phyloP scores from a whole-genome alignment of 352 stramenopile species.

The Nothophytophthora sp. region DNA sequence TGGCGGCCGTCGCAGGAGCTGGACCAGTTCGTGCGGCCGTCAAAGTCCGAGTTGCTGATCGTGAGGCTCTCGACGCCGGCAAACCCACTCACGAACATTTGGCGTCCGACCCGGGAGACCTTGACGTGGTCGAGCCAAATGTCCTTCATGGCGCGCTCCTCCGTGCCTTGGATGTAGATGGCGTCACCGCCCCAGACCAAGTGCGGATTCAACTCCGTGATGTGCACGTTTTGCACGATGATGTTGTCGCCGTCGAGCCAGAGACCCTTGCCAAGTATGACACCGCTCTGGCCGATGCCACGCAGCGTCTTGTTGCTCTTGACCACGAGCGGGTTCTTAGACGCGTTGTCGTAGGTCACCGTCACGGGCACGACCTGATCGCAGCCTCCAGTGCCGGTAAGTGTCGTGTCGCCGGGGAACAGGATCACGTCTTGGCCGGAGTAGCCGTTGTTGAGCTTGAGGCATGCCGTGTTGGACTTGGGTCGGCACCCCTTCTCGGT shows the following conservation, averaged over 20 bases:
- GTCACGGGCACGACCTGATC: conserved; percentile 24
- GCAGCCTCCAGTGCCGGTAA: conserved; percentile 45
- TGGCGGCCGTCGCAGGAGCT: conserved; percentile 45
- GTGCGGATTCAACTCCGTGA: conserved; percentile 44
- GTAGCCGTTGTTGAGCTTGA: conserved; percentile 40
- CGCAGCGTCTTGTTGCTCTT: conserved; percentile 30
- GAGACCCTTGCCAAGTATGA: conserved; percentile 26
- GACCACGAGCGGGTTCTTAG: conserved; percentile 21
- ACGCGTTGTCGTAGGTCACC: conserved; percentile 27
- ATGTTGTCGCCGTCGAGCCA: conserved; percentile 26
- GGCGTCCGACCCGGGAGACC: conserved; percentile 30
- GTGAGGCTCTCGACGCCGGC: conserved; percentile 40
- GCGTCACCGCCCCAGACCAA: conserved; percentile 30
- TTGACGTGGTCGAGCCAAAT: conserved; percentile 55
- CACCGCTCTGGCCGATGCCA: conserved; percentile 18
- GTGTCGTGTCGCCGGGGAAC: conserved; percentile 31
- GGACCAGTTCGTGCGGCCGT: conserved; percentile 38
- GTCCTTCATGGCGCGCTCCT: conserved; percentile 17
- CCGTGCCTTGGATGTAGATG: conserved; percentile 22
- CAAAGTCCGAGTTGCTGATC: conserved; percentile 53
- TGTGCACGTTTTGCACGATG: conserved; percentile 48
- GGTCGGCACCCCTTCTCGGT: conserved; percentile 36
- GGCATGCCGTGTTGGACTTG: conserved; percentile 28
- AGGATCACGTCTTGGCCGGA: conserved; percentile 40
- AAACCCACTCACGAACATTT: conserved; percentile 40